Evolutionary conservation across 2,329 filamentous ascomycete species (phyloP), one percentile per base, ranked within the genome.

Genomic region (Botrytis cinerea): DNA sequence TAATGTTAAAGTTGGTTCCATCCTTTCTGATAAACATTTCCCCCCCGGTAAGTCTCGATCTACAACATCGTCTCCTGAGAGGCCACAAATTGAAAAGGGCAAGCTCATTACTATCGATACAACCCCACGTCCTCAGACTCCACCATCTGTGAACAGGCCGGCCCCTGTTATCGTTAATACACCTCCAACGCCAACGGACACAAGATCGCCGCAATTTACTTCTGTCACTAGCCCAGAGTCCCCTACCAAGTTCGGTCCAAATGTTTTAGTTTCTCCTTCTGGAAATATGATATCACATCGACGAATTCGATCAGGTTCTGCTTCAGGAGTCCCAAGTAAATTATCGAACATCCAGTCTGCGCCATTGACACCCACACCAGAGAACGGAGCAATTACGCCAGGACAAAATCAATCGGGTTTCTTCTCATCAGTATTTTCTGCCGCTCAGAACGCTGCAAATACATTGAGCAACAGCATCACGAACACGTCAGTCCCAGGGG

Each of bases 351-450:
- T 90, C 68, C 90, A 90, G 76, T 87, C 88, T 72, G 89, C 88
- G 25, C 92, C 94, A 14, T 85, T 96, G 70, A 93, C 94, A 4
- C 93, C 94, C 12, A 92, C 91, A 0, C 86, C 89, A 54, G 95
- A 98, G 81, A 86, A 83, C 82, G 91, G 91, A 78, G 80, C 82
- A 5, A 82, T 82, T 75, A 75, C 83, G 75, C 70, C 85, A 75
- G 86, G 88, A 45, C 70, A 72, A 59, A 40, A 32, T 43, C 87
- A 88, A 72, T 85, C 87, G 54, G 91, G 94, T 1, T 98, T 99
- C 84, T 98, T 99, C 83, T 97, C 94, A 7, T 95, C 93, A 40
- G 93, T 99, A 80, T 90, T 99, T 76, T 95, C 94, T 59, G 95
- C 92, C 63, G 96, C 96, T 28, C 95, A 98, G 82, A 98, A 92